phyloP scores from a whole-genome alignment of 495 filamentous ascomycete species.

The Oleoguttula mirabilis region DNA sequence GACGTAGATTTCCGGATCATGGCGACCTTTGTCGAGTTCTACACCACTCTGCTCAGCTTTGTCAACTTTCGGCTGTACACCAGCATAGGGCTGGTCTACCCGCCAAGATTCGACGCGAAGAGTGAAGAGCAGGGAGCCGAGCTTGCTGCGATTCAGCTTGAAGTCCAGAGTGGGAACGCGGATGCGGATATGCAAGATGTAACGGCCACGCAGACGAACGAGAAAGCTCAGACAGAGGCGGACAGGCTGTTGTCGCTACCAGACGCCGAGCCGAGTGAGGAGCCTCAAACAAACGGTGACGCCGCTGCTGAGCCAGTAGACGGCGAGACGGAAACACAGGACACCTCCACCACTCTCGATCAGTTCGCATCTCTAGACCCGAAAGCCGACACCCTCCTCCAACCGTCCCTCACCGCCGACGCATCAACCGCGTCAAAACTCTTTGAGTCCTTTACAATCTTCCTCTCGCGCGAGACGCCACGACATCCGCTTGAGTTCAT shows the following conservation, averaged over 20 bases:
- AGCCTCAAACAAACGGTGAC: slow-evolving; percentile 33
- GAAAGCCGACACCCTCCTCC: slow-evolving; percentile 74
- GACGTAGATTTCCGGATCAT: slow-evolving; percentile 98
- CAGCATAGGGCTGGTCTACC: slow-evolving; percentile 78
- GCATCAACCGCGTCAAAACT: slow-evolving; percentile 48
- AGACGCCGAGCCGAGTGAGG: slow-evolving; percentile 29
- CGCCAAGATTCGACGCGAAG: slow-evolving; percentile 77
- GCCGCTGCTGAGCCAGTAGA: slow-evolving; percentile 11
- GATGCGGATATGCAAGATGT: slow-evolving; percentile 23
- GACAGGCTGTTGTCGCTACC: slow-evolving; percentile 27
- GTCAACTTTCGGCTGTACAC: slow-evolving; percentile 93
- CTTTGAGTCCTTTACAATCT: slow-evolving; percentile 81
- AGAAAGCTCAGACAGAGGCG: slow-evolving; percentile 28
- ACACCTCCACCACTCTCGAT: slow-evolving; percentile 53
- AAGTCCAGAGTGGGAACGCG: slow-evolving; percentile 45
- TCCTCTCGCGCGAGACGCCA: slow-evolving; percentile 85
- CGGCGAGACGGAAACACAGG: slow-evolving; percentile 10
- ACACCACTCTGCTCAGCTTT: slow-evolving; percentile 88
- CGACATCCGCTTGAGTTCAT: slow-evolving; percentile 86
- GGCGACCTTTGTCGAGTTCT: slow-evolving; percentile 98
- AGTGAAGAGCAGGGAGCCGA: slow-evolving; percentile 85
- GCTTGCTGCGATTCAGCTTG: slow-evolving; percentile 79
- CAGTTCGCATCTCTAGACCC: slow-evolving; percentile 66
- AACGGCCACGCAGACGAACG: slow-evolving; percentile 31
- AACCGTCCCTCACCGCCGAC: slow-evolving; percentile 54